Base-by-base conservation (phyloP, 306 rosid genomes). In the Cyclanthera cordifolia region DNA sequence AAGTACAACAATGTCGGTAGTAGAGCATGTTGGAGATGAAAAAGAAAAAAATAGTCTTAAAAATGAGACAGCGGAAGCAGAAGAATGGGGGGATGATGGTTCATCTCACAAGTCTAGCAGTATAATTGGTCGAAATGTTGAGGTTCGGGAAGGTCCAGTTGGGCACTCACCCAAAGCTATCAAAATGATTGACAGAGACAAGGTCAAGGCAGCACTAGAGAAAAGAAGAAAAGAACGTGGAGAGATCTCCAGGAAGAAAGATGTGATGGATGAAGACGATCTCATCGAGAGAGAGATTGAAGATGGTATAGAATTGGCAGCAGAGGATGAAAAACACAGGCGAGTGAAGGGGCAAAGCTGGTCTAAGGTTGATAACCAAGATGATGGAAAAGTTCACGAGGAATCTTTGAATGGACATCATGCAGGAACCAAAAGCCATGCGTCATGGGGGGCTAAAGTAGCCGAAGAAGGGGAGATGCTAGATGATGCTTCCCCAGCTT, bases 181-280 rank as follows among this genome's bases (percentile, higher is more conserved):
- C 12, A 90, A 85, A 79, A 93, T 82, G 74, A 78, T 94, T 68
- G 95, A 94, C 80, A 86, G 82, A 56, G 95, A 94, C 83, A 94
- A 90, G 80, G 86, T 90, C 5, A 90, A 91, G 80, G 99, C 96
- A 61, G 95, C 94, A n/a, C 73, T 94, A 61, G 99, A 94, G 85
- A 94, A 88, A 78, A 82, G 99, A 59, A 88, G 91, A 89, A 94
- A 86, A 78, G 77, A 83, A 52, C 61, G 82, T 66, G 88, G 87
- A 45, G 84, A 85, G 66, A 73, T 86, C 55, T 80, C 92, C 41
- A 77, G 84, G 80, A 94, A 85, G 73, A 71, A 81, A 60, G 99
- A 94, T 71, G 54, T 82, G 74, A 82, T 94, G 91, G 91, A 94
- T 75, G 97, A 94, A 59, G 99, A 94, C 74, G 99, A 94, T 82